Conservation (phyloP, 768 basidiomycete genomes). For the Udeniomyces megalosporus region DNA sequence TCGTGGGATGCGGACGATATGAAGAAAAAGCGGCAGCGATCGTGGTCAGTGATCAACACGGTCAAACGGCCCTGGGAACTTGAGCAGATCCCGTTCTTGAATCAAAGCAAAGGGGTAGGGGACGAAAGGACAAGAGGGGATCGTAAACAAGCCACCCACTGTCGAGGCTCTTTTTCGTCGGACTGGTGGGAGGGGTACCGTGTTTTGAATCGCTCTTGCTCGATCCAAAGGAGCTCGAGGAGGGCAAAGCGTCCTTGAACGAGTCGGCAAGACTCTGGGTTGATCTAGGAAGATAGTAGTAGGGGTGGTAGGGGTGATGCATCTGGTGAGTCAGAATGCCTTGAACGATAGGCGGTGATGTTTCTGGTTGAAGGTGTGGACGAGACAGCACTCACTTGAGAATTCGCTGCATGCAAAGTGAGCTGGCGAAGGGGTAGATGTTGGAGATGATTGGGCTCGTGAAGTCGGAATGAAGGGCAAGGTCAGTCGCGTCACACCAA, state of each 20-base stretch:
- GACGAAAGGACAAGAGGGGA: conserved; percentile 1
- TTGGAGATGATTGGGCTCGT: neutral
- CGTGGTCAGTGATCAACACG: too few species aligned
- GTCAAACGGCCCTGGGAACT: conserved; percentile 15
- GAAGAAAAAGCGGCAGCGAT: neutral
- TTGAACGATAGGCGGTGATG: neutral
- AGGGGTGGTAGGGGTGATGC: neutral
- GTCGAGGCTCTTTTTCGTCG: conserved; percentile 3
- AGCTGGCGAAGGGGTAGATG: neutral
- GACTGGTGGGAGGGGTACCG: conserved; percentile 5
- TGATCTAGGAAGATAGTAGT: neutral
- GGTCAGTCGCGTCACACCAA: too few species aligned
- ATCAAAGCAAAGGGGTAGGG: neutral
- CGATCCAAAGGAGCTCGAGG: neutral
- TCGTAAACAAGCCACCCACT: neutral
- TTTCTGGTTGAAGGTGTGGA: too few species aligned
- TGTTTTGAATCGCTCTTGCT: neutral
- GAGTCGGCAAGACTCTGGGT: conserved; percentile 11
- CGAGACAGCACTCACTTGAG: conserved; percentile 12
- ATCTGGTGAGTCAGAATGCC: neutral
- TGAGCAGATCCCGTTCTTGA: too few species aligned
- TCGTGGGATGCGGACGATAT: too few species aligned
- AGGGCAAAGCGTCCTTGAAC: conserved; percentile 7
- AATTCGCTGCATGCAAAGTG: conserved; percentile 7
- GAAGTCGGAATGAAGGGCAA: neutral